Conservation (phyloP, 1,284 basidiomycete species). For the Ceratobasidium sp. region DNA sequence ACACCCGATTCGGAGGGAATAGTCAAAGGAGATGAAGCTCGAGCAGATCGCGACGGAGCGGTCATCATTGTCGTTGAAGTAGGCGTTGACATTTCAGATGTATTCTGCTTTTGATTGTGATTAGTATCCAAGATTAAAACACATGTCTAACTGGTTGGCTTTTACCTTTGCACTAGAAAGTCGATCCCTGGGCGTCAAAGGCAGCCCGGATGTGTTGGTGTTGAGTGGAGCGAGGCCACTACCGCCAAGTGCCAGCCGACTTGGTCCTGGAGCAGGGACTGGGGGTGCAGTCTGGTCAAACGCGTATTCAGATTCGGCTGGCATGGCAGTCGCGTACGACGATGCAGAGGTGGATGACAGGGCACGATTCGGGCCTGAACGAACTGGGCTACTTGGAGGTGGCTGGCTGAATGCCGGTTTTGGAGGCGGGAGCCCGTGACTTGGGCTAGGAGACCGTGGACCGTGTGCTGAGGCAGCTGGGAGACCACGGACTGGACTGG, state of each 20-base stretch:
- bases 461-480: not conserved
- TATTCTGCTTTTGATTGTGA: not conserved
- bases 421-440: not conserved
- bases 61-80: constrained; percentile 25
- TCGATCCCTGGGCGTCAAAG: constrained; percentile 18
- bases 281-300: not conserved
- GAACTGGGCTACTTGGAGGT: constrained; percentile 4
- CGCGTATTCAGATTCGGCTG: constrained; percentile 22
- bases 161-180: constrained; percentile 19
- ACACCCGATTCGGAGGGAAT: constrained; percentile 11
- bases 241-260: constrained; percentile 20
- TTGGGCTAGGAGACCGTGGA: not conserved
- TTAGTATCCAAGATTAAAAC: not conserved
- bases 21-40: constrained; percentile 4
- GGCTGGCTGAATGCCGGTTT: not conserved
- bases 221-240: constrained; percentile 22
- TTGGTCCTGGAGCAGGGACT: constrained; percentile 12
- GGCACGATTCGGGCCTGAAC: constrained; percentile 4
- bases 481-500: not conserved
- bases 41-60: not conserved
- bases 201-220: constrained; percentile 13
- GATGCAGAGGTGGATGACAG: constrained; percentile 18
- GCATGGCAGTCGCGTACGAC: constrained; percentile 35
- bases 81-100: constrained; percentile 20
- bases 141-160: not conserved